phyloP scores from a whole-genome alignment of 176 grass and related monocot genomes.

The Carex kokanica region DNA sequence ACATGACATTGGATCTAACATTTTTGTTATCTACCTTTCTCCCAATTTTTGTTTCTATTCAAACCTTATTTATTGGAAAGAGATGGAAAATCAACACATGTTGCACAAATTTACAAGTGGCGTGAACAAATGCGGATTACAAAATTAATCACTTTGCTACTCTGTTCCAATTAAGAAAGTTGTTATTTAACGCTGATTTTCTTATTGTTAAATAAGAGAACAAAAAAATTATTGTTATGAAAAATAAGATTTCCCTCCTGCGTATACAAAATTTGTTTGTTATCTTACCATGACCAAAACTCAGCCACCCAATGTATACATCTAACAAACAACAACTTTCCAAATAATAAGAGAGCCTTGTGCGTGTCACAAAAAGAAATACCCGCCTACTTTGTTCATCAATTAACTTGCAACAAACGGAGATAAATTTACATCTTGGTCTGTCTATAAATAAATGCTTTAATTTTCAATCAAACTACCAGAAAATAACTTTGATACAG shows the following conservation, averaged over 20 bases:
- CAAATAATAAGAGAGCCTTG: background rate
- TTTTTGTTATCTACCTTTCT: background rate
- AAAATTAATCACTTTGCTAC: background rate
- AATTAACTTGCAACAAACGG: background rate
- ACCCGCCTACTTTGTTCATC: background rate
- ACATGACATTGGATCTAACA: constrained; percentile 10
- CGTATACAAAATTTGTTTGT: background rate
- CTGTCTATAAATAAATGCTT: background rate
- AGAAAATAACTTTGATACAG: background rate
- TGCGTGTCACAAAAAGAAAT: background rate
- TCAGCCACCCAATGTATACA: background rate
- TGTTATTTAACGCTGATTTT: background rate
- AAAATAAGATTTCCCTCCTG: background rate
- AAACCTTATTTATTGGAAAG: background rate
- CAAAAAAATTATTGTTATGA: background rate
- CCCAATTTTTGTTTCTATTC: background rate
- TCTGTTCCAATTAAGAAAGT: background rate
- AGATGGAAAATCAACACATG: background rate
- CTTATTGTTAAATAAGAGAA: background rate
- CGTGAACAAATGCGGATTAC: background rate
- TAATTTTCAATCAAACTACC: background rate
- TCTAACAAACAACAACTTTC: background rate
- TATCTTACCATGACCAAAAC: background rate
- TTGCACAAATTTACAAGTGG: background rate
- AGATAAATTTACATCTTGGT: background rate